Evolutionary conservation across 768 basidiomycete species (phyloP).

Genomic region (Dioszegia hungarica): DNA sequence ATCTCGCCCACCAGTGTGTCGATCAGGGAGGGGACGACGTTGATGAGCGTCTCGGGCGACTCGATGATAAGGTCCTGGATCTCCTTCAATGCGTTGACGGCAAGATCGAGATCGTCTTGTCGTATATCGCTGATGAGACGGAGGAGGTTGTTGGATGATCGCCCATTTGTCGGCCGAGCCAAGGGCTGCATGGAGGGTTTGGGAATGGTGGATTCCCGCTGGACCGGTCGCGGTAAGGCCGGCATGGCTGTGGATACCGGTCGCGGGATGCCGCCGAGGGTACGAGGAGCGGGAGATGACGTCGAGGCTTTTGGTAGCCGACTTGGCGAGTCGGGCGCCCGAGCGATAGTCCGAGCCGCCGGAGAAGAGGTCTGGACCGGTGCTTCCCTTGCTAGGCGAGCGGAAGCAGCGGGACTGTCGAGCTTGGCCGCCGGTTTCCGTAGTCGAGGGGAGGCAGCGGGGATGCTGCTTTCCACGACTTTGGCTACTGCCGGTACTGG

Average conservation of each 20-base stretch:
- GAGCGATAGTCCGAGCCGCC: constrained; percentile 5
- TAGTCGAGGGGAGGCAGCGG: constrained; percentile 16
- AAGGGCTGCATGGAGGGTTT: constrained; percentile 26
- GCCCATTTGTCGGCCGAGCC: constrained; percentile 4
- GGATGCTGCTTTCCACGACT: constrained; percentile 12
- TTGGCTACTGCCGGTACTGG: constrained; percentile 16
- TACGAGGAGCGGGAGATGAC: constrained; percentile 9
- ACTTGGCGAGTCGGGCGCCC: constrained; percentile 12
- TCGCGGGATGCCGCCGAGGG: constrained; percentile 10
- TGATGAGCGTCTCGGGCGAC: constrained; percentile 72
- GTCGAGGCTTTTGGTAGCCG: constrained; percentile 14
- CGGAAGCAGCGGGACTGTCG: not conserved
- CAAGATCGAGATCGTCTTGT: constrained; percentile 74
- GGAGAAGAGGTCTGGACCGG: not conserved
- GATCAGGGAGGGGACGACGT: constrained; percentile 67
- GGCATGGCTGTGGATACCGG: constrained; percentile 10
- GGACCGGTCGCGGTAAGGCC: constrained; percentile 15
- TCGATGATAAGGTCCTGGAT: constrained; percentile 79
- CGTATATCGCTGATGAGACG: constrained; percentile 82
- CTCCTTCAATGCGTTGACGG: constrained; percentile 89
- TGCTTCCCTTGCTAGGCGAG: not conserved
- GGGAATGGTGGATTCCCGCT: not conserved
- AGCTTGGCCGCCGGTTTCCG: constrained; percentile 2
- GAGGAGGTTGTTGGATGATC: constrained; percentile 43
- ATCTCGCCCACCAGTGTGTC: constrained; percentile 88